phyloP scores from a whole-genome alignment of 208 protist species.

The Trypanosoma congolense region DNA sequence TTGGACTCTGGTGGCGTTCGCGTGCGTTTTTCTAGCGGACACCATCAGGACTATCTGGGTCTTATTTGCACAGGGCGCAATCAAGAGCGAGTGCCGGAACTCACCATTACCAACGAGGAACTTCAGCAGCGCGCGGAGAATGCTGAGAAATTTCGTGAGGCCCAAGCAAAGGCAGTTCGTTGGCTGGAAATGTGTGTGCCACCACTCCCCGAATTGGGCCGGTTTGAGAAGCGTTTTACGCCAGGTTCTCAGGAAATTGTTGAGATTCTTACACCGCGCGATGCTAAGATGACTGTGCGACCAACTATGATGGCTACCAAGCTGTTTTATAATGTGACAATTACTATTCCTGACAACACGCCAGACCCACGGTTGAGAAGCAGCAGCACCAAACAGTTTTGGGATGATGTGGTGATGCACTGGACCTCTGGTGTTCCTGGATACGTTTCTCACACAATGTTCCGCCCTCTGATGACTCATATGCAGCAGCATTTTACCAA shows the following conservation, averaged over 20 bases:
- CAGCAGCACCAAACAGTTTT: conserved; percentile 87
- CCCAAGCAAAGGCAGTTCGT: conserved; percentile 57
- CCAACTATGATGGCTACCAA: conserved; percentile 91
- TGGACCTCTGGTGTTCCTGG: conserved; percentile 85
- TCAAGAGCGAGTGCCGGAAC: conserved; percentile 68
- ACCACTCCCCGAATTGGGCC: conserved; percentile 77
- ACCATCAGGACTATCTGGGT: conserved; percentile 78
- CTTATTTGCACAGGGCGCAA: conserved; percentile 86
- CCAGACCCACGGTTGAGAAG: conserved; percentile 73
- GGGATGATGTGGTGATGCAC: conserved; percentile 87
- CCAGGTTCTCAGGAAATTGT: conserved; percentile 89
- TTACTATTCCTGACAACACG: conserved; percentile 81
- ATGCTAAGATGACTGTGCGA: conserved; percentile 88
- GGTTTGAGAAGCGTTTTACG: conserved; percentile 87
- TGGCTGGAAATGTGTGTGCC: conserved; percentile 89
- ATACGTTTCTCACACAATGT: conserved; percentile 89
- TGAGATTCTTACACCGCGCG: conserved; percentile 81
- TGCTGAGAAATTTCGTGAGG: conserved; percentile 66
- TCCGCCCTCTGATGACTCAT: conserved; percentile 88
- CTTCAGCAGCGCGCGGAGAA: conserved; percentile 80
- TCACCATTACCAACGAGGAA: conserved; percentile 81
- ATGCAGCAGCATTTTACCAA: conserved; percentile 88
- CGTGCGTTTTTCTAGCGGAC: conserved; percentile 77
- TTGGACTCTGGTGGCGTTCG: conserved; percentile 79
- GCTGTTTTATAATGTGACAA: conserved; percentile 88